These are phyloP conservation scores for Lepiota subincarnata DNA, from an alignment of 768 basidiomycete species.

Conservation along the genomic window DNA sequence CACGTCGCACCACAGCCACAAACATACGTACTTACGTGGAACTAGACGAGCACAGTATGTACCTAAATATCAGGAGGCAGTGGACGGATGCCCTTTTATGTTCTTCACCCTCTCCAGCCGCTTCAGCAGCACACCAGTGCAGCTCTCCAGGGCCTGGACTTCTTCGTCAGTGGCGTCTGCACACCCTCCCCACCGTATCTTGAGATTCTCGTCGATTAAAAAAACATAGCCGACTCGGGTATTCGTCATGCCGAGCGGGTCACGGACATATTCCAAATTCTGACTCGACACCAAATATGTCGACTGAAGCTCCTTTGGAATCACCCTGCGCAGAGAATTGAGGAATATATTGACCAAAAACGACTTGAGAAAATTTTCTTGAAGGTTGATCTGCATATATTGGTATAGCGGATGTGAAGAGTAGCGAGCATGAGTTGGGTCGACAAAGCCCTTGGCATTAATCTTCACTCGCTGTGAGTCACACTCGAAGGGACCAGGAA, in stretches of 20 bases:
- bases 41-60: background rate
- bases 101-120: slow-evolving; percentile 34
- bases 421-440: slow-evolving; percentile 51
- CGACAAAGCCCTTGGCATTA: slow-evolving; percentile 70
- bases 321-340: slow-evolving; percentile 60
- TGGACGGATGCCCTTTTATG: background rate
- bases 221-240: slow-evolving; percentile 90
- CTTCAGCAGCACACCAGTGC: slow-evolving; percentile 64
- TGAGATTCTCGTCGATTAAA: slow-evolving; percentile 79
- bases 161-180: slow-evolving; percentile 81
- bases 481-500: background rate
- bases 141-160: slow-evolving; percentile 59
- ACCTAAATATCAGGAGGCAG: background rate
- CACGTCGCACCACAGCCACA: slow-evolving; percentile 24
- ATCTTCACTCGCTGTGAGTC: slow-evolving; percentile 40
- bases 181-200: slow-evolving; percentile 90
- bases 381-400: slow-evolving; percentile 85
- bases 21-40: slow-evolving; percentile 11
- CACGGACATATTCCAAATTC: slow-evolving; percentile 81
- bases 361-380: slow-evolving; percentile 91
- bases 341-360: slow-evolving; percentile 84
- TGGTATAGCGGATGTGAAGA: slow-evolving; percentile 57
- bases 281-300: slow-evolving; percentile 80
- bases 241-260: slow-evolving; percentile 85
- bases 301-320: slow-evolving; percentile 61